Percentiles rank a stretch among this genome's conserved stretches.
Conservation (phyloP, 2,329 filamentous ascomycete species). For the Achaetomium macrosporum region DNA sequence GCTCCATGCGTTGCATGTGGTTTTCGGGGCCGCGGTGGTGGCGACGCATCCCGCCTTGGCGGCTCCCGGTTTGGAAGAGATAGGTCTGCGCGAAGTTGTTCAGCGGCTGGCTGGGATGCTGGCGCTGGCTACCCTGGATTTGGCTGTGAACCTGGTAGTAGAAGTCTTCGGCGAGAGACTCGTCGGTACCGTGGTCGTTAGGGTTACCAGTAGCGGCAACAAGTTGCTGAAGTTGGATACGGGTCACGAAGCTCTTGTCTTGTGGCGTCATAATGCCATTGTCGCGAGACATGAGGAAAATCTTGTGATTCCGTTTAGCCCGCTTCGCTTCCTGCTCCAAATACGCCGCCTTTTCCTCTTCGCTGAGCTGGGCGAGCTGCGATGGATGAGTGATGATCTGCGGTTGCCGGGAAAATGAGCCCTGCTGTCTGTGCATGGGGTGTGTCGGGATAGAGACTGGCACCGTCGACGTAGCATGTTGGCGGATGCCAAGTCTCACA, state of each 20-base stretch:
- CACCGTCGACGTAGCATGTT: conserved; percentile 27
- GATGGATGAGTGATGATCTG: conserved; percentile 56
- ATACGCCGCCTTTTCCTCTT: conserved; percentile 78
- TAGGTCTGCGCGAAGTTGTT: conserved; percentile 98
- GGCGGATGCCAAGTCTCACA: conserved; percentile 31
- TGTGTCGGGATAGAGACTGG: conserved; percentile 27
- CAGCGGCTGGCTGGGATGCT: conserved; percentile 86
- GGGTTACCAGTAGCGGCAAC: conserved; percentile 87
- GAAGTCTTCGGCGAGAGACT: conserved; percentile 84
- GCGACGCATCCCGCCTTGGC: conserved; percentile 67
- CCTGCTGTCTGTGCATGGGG: conserved; percentile 39
- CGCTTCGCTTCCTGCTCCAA: conserved; percentile 88
- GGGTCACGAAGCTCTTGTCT: conserved; percentile 98
- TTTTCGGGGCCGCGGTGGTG: conserved; percentile 84
- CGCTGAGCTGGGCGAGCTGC: conserved; percentile 69
- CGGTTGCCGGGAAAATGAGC: conserved; percentile 52
- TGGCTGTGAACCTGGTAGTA: conserved; percentile 98
- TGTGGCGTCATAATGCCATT: conserved; percentile 98
- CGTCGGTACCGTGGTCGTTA: conserved; percentile 71
- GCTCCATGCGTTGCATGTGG: conserved; percentile 98
- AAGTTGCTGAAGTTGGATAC: conserved; percentile 94
- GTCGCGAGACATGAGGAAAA: conserved; percentile 84
- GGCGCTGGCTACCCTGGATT: conserved; percentile 81
- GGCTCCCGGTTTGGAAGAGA: conserved; percentile 86
- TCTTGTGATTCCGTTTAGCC: conserved; percentile 97